phyloP scores from a whole-genome alignment of 257 asterid species.

The Solanum microdontum region DNA sequence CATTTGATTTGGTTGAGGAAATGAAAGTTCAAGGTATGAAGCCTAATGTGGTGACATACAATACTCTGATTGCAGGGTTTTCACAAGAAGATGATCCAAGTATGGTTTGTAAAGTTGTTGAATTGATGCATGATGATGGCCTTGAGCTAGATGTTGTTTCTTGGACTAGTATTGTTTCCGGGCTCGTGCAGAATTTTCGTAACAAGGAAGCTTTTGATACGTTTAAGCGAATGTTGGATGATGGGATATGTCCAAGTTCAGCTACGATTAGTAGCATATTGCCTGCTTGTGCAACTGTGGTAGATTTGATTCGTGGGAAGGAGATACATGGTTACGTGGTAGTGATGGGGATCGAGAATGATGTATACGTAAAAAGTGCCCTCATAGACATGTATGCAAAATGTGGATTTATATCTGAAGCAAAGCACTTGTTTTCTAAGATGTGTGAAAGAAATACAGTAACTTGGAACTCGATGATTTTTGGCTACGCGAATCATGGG shows the following conservation, averaged over 20 bases:
- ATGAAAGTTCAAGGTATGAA: conserved; percentile 26
- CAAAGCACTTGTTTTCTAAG: conserved; percentile 27
- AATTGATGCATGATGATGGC: conserved; percentile 26
- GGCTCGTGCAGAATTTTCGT: conserved; percentile 47
- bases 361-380: conserved; percentile 46
- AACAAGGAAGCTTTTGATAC: conserved; percentile 27
- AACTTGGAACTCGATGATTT: conserved; percentile 75
- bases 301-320: conserved; percentile 47
- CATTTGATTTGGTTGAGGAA: conserved; percentile 29
- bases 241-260: conserved; percentile 35
- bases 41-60: conserved; percentile 57
- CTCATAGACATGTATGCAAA: conserved; percentile 70
- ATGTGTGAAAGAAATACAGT: conserved; percentile 33
- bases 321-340: conserved; percentile 55
- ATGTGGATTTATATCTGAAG: conserved; percentile 47
- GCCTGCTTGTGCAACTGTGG: conserved; percentile 48
- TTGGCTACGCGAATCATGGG: conserved; percentile 69
- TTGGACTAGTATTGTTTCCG: conserved; percentile 66
- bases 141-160: conserved; percentile 53
- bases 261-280: conserved; percentile 49
- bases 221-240: conserved; percentile 37
- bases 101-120: conserved; percentile 27
- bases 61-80: conserved; percentile 59
- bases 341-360: conserved; percentile 33
- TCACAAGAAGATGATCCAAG: conserved; percentile 35